phyloP scores from a whole-genome alignment of 352 stramenopile species.

The Thraustochytrium sp. region DNA sequence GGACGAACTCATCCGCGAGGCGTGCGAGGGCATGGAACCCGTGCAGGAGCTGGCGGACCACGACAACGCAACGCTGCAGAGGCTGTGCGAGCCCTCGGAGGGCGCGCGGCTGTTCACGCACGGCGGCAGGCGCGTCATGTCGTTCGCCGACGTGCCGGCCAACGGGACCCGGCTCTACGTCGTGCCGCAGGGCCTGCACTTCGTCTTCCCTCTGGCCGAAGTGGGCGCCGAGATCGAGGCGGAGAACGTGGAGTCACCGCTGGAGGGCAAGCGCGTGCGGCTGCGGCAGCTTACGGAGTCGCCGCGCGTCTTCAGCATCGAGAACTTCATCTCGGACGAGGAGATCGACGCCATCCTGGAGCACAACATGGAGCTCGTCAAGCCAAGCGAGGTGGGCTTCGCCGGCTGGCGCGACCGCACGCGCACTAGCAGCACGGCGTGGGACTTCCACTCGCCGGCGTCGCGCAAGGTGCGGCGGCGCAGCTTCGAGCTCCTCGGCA shows the following conservation, averaged over 20 bases:
- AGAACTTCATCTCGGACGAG: slow-evolving; percentile 42
- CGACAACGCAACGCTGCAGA: neutral
- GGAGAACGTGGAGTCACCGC: neutral
- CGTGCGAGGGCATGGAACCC: neutral
- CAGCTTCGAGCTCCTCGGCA: slow-evolving; percentile 25
- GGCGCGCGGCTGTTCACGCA: slow-evolving; percentile 26
- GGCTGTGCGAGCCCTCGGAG: neutral
- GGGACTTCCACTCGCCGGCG: slow-evolving; percentile 40
- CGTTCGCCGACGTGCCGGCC: neutral
- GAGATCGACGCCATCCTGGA: slow-evolving; percentile 41
- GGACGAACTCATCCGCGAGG: neutral
- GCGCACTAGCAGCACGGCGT: slow-evolving; percentile 35
- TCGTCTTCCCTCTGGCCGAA: slow-evolving; percentile 23
- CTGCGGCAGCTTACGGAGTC: neutral
- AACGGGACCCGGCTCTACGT: neutral
- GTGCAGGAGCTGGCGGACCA: neutral
- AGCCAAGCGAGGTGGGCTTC: slow-evolving; percentile 41
- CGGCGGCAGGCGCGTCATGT: neutral
- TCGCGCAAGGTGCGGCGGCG: neutral
- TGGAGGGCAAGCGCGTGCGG: neutral
- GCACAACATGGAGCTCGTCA: slow-evolving; percentile 30
- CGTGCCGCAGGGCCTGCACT: slow-evolving; percentile 27
- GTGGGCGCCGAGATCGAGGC: neutral
- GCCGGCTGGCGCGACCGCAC: slow-evolving; percentile 37
- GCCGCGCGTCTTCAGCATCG: slow-evolving; percentile 24